phyloP scores from a whole-genome alignment of 768 basidiomycete species.

The Leccinum olivaceopallidum region DNA sequence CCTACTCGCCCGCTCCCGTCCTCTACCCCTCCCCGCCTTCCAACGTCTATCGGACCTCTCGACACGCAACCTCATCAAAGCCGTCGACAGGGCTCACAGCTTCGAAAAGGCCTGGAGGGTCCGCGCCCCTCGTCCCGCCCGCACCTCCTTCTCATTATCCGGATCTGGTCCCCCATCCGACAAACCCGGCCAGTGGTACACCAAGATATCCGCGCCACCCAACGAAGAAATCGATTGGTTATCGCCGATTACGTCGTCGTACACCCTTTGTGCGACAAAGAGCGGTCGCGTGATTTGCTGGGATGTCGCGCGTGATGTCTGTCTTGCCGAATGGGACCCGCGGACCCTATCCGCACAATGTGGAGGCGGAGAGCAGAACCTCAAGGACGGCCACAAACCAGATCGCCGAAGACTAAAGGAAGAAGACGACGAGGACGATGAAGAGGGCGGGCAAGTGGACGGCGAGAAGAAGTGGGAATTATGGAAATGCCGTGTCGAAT shows the following conservation, averaged over 20 bases:
- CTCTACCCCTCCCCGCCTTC: conserved; percentile 69
- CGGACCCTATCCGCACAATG: conserved; percentile 20
- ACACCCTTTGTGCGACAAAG: conserved; percentile 77
- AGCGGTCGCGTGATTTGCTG: conserved; percentile 76
- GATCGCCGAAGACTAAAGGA: conserved; percentile 12
- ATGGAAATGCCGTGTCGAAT: conserved; percentile 80
- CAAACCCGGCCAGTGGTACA: conserved; percentile 52
- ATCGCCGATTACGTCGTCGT: conserved; percentile 73
- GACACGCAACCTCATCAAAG: conserved; percentile 57
- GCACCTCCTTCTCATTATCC: conserved; percentile 29
- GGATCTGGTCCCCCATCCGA: conserved; percentile 19
- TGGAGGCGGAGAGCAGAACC: conserved; percentile 2
- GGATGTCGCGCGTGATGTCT: conserved; percentile 63
- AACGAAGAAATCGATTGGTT: conserved; percentile 75
- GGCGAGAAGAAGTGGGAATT: conserved; percentile 57
- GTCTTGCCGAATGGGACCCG: conserved; percentile 71
- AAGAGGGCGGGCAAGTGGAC: conserved; percentile 1
- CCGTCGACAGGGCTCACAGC: conserved; percentile 61
- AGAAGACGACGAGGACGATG: conserved; percentile 17
- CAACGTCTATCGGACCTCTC: conserved; percentile 66
- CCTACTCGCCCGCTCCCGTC: conserved; percentile 64
- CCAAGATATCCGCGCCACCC: conserved; percentile 64
- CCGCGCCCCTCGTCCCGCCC: conserved; percentile 55
- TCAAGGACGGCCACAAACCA: conserved; percentile 9
- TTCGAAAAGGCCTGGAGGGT: conserved; percentile 64